phyloP scores from a whole-genome alignment of 257 asterid genomes.

The Nicotiana paniculata region DNA sequence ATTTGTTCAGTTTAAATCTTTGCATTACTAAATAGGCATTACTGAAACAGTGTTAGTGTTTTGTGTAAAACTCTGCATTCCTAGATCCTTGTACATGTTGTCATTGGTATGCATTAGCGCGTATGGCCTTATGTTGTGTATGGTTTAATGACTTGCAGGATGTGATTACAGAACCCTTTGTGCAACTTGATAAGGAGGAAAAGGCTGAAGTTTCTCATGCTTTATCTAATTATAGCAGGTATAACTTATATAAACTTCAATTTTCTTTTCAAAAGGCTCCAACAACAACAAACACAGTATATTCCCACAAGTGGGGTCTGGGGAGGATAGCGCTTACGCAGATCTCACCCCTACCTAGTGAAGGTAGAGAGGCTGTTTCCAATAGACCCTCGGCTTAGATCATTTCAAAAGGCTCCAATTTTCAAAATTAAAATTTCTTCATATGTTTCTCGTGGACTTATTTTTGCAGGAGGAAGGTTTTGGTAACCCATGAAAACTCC shows the following conservation, averaged over 20 bases:
- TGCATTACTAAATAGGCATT: not conserved
- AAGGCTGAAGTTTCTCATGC: slow-evolving; percentile 33
- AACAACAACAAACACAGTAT: not conserved
- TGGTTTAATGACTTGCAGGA: slow-evolving; percentile 36
- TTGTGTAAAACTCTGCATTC: not conserved
- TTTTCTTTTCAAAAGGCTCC: not conserved
- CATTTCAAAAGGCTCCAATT: not conserved
- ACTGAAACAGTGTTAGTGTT: not conserved
- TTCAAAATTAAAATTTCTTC: not conserved
- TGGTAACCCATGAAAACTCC: slow-evolving; percentile 60
- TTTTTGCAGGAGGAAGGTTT: slow-evolving; percentile 43
- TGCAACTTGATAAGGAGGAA: slow-evolving; percentile 60
- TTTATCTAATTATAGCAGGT: slow-evolving; percentile 44
- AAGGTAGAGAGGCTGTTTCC: too few species aligned
- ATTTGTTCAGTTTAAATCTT: not conserved
- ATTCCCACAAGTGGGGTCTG: too few species aligned
- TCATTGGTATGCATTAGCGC: not conserved
- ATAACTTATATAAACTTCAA: slow-evolving; percentile 3
- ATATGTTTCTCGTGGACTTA: slow-evolving; percentile 7
- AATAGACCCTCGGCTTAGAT: too few species aligned
- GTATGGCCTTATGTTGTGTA: not conserved
- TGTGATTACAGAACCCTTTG: slow-evolving; percentile 52
- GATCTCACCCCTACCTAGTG: too few species aligned
- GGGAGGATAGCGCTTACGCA: too few species aligned
- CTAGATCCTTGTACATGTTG: not conserved